phyloP scores from a whole-genome alignment of 2,329 filamentous ascomycete species.

The Aspergillus ibericus region DNA sequence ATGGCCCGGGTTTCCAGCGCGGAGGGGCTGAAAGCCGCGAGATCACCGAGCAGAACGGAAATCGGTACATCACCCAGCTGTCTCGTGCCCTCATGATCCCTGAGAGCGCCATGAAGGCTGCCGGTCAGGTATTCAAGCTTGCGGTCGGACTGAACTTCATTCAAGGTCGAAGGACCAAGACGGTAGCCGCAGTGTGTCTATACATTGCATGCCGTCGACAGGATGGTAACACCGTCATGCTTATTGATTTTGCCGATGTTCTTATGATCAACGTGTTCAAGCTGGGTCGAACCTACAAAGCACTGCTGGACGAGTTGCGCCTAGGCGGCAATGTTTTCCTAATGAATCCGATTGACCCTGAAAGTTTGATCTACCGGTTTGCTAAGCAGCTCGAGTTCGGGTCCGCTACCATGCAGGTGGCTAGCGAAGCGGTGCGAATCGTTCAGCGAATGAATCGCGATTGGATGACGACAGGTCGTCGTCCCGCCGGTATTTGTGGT shows the following conservation, averaged over 20 bases:
- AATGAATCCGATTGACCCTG: constrained; percentile 75
- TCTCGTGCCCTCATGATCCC: constrained; percentile 47
- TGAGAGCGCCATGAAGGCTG: constrained; percentile 64
- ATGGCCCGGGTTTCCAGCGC: constrained; percentile 49
- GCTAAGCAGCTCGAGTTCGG: constrained; percentile 90
- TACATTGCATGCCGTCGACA: constrained; percentile 84
- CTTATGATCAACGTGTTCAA: constrained; percentile 86
- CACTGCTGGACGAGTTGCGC: constrained; percentile 64
- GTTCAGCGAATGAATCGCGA: constrained; percentile 92
- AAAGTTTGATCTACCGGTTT: constrained; percentile 89
- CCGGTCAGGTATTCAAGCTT: constrained; percentile 73
- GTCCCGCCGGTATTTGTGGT: constrained; percentile 90
- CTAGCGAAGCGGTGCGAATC: constrained; percentile 81
- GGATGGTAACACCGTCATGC: constrained; percentile 78
- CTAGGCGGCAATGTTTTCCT: constrained; percentile 61
- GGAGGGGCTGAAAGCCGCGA: constrained; percentile 51
- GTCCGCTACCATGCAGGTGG: constrained; percentile 76
- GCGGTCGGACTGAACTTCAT: constrained; percentile 75
- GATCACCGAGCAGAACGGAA: constrained; percentile 48
- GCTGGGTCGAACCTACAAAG: constrained; percentile 86
- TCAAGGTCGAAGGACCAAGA: constrained; percentile 79
- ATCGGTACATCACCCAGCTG: constrained; percentile 45
- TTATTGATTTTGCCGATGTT: constrained; percentile 92
- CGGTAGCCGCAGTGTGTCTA: constrained; percentile 85
- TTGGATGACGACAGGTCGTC: constrained; percentile 94